phyloP scores from a whole-genome alignment of 306 rosid genomes.

The Quercus agrifolia region DNA sequence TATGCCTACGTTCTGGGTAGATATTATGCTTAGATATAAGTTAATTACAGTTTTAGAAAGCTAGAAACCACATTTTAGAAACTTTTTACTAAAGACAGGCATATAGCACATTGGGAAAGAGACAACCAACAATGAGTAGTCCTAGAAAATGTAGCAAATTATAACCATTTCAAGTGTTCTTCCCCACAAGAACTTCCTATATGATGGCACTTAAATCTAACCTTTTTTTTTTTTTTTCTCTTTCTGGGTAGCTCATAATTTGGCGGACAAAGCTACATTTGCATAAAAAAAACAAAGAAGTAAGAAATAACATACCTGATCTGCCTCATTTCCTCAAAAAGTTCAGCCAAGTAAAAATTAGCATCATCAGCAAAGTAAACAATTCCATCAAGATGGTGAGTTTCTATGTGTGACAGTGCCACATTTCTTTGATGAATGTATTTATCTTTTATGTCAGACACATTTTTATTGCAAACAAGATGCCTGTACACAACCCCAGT shows the following conservation, averaged over 20 bases:
- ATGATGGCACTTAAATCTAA: background rate
- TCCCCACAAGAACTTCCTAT: background rate
- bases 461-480: conserved; percentile 62
- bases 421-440: conserved; percentile 63
- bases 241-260: background rate
- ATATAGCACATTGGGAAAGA: background rate
- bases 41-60: background rate
- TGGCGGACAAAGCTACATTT: background rate
- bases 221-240: background rate
- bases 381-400: conserved; percentile 85
- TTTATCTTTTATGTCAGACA: conserved; percentile 49
- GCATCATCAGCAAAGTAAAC: conserved; percentile 79
- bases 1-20: no score
- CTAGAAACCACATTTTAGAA: background rate
- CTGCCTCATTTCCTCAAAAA: conserved; percentile 81
- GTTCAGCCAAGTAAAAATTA: conserved; percentile 53
- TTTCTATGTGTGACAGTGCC: conserved; percentile 79
- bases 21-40: no score
- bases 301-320: conserved; percentile 52
- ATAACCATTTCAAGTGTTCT: background rate
- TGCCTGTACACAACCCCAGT: conserved; percentile 82
- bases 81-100: background rate
- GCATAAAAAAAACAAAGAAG: conserved; percentile 4
- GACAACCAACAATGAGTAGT: background rate
- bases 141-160: background rate